A percentile compares a stretch with the other conserved stretches of the same genome.
These are phyloP conservation scores for Drechslera avenae DNA, from an alignment of 2,329 filamentous ascomycete genomes.

Conservation along the genomic window DNA sequence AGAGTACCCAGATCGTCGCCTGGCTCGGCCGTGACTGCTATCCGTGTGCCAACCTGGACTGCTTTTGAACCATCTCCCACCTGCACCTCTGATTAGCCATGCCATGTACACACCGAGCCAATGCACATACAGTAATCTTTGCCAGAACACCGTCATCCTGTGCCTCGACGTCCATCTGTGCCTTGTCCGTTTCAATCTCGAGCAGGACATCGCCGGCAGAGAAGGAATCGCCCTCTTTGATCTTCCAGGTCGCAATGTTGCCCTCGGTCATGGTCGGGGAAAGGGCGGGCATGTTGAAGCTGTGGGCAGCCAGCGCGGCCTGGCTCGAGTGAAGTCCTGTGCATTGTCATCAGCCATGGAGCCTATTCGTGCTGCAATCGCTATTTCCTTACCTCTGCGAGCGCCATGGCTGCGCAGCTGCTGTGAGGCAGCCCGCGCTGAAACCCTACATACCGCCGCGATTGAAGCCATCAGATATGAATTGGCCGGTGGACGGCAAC, in stretches of 20 bases:
- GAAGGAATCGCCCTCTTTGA: conserved; percentile 86
- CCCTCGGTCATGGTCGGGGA: conserved; percentile 95
- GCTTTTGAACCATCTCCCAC: conserved; percentile 74
- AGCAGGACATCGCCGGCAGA: conserved; percentile 83
- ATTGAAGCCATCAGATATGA: conserved; percentile 66
- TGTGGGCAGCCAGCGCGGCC: conserved; percentile 73
- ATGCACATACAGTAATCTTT: conserved; percentile 68
- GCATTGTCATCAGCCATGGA: conserved; percentile 26
- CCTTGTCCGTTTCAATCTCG: conserved; percentile 94
- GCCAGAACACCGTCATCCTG: conserved; percentile 86
- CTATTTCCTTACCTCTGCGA: conserved; percentile 60
- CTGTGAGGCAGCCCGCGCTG: conserved; percentile 63
- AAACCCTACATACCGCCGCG: conserved; percentile 66
- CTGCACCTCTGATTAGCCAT: conserved; percentile 31
- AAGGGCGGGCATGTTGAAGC: conserved; percentile 89
- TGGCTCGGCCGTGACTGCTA: conserved; percentile 80
- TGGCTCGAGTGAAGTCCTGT: conserved; percentile 69
- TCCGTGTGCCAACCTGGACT: conserved; percentile 78
- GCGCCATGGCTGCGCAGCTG: conserved; percentile 59
- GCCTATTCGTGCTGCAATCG: conserved; percentile 8
- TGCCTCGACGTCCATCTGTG: conserved; percentile 92
- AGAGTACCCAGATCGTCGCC: conserved; percentile 78
- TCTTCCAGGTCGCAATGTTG: conserved; percentile 82
- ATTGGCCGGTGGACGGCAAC: conserved; percentile 28
- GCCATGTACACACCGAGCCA: background rate